phyloP scores from a whole-genome alignment of 257 asterid genomes.

The Linderniella brevidens region DNA sequence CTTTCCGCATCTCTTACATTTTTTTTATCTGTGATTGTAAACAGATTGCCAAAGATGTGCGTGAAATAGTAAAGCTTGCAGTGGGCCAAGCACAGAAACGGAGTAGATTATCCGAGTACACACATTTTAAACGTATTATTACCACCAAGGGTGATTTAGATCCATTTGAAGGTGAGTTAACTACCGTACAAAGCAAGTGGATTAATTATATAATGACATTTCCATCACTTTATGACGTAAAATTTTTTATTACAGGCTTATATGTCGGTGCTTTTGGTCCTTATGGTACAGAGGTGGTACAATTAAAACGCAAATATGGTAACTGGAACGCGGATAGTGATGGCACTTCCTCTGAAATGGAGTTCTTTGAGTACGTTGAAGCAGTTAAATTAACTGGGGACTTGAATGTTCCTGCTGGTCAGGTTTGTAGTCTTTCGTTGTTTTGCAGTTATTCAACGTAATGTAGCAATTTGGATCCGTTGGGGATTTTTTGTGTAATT shows the following conservation, averaged over 20 bases:
- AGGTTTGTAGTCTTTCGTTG: slow-evolving; percentile 24
- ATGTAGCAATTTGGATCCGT: neutral
- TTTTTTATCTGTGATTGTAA: slow-evolving; percentile 3
- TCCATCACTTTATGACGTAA: neutral
- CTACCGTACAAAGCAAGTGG: neutral
- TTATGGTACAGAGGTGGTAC: slow-evolving; percentile 87
- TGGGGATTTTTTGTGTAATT: neutral
- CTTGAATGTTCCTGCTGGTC: slow-evolving; percentile 92
- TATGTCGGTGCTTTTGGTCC: slow-evolving; percentile 98
- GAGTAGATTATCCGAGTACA: slow-evolving; percentile 54
- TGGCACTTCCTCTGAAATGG: slow-evolving; percentile 49
- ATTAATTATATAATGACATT: neutral
- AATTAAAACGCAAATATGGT: slow-evolving; percentile 81
- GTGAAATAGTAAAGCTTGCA: slow-evolving; percentile 83
- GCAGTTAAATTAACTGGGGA: slow-evolving; percentile 97
- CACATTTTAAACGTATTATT: slow-evolving; percentile 57
- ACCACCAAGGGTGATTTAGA: slow-evolving; percentile 61
- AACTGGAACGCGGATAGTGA: slow-evolving; percentile 51
- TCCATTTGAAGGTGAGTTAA: slow-evolving; percentile 74
- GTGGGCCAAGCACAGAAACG: slow-evolving; percentile 63
- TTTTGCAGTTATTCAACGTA: neutral
- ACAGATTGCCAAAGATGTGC: slow-evolving; percentile 68
- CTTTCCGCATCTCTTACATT: neutral
- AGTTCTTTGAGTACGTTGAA: slow-evolving; percentile 94
- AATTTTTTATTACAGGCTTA: slow-evolving; percentile 29